Evolutionary conservation across 306 rosid genomes (phyloP).

Genomic region (Fragaria ananassa): DNA sequence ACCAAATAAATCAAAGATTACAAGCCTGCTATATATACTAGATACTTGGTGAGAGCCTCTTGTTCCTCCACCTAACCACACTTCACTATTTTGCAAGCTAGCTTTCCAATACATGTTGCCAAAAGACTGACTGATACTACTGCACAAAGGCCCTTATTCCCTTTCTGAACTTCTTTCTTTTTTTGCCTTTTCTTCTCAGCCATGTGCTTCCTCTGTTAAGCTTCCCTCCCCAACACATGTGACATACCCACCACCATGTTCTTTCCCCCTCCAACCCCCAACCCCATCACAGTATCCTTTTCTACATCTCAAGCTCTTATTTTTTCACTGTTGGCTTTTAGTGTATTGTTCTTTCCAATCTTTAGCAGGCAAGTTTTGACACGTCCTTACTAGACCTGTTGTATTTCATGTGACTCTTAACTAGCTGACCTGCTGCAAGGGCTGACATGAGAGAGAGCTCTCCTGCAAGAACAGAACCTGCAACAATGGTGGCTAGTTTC

Average conservation of each 20-base stretch:
- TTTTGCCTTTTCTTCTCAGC: background rate
- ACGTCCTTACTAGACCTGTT: conserved; percentile 31
- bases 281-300: background rate
- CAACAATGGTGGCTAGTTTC: conserved; percentile 27
- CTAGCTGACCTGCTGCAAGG: conserved; percentile 28
- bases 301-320: background rate
- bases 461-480: conserved; percentile 27
- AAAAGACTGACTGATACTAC: background rate
- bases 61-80: background rate
- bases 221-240: background rate
- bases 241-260: conserved; percentile 15
- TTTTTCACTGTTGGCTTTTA: too few species aligned
- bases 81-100: background rate
- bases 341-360: background rate
- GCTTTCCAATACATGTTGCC: background rate
- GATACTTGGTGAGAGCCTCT: background rate
- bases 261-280: background rate
- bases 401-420: conserved; percentile 31
- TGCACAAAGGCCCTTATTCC: background rate
- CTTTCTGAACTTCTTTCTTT: background rate
- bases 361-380: conserved; percentile 4
- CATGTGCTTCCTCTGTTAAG: background rate
- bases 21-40: background rate
- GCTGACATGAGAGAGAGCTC: conserved; percentile 33
- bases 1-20: background rate